These are phyloP conservation scores for Cyclocybe aegerita DNA, from an alignment of 768 basidiomycete genomes.

Conservation along the genomic window DNA sequence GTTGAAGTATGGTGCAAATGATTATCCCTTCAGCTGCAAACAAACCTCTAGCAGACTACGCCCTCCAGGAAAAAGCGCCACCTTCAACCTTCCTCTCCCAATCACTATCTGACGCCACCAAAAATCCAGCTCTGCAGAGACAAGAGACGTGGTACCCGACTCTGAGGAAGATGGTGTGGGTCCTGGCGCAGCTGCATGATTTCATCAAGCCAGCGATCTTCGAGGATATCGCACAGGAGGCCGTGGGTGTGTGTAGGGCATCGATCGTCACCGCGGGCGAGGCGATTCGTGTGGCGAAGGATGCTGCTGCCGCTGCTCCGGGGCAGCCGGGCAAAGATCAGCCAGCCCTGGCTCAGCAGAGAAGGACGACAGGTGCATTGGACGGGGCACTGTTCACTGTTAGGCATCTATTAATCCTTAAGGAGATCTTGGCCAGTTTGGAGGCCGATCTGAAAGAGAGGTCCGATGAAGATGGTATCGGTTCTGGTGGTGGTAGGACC, in stretches of 20 bases:
- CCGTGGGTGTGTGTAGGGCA: constrained; percentile 76
- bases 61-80: constrained; percentile 67
- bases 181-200: constrained; percentile 84
- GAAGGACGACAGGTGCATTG: constrained; percentile 21
- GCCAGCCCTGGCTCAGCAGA: too few relatives aligned
- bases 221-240: constrained; percentile 84
- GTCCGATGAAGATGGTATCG: constrained; percentile 33
- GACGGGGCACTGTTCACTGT: constrained; percentile 89
- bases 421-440: constrained; percentile 71
- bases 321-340: too few relatives aligned
- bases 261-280: constrained; percentile 75
- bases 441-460: constrained; percentile 65
- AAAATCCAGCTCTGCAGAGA: constrained; percentile 69
- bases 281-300: too few relatives aligned
- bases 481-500: not conserved
- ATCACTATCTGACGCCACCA: constrained; percentile 26
- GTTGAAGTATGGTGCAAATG: not conserved
- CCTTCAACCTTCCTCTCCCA: too few relatives aligned
- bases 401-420: constrained; percentile 86
- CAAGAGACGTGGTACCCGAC: constrained; percentile 94
- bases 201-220: constrained; percentile 63
- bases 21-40: constrained; percentile 36
- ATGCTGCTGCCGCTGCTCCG: too few relatives aligned
- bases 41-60: constrained; percentile 40
- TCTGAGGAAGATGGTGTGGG: constrained; percentile 85